A percentile compares a stretch with the other conserved stretches of the same genome.
These are phyloP conservation scores for Samsoniella hepiali DNA, from an alignment of 2,329 filamentous ascomycete genomes.

Conservation along the genomic window DNA sequence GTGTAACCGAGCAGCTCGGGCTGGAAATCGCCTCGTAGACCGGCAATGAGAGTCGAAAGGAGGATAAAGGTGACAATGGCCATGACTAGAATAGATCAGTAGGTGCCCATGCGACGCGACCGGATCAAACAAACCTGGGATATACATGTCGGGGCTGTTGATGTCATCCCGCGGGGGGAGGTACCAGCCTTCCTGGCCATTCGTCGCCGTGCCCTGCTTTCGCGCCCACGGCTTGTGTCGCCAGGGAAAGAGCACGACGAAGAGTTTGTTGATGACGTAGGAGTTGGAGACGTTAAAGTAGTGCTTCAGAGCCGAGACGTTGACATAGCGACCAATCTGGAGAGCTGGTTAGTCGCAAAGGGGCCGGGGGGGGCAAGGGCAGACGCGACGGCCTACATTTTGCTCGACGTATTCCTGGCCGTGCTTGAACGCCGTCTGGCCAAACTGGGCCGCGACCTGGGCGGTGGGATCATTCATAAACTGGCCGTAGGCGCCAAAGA, in stretches of 20 bases:
- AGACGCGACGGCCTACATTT: constrained; percentile 61
- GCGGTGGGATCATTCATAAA: constrained; percentile 96
- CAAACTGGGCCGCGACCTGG: constrained; percentile 92
- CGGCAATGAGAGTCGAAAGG: constrained; percentile 84
- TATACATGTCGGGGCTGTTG: constrained; percentile 99
- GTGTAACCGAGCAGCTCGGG: constrained; percentile 90
- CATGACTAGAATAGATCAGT: constrained; percentile 61
- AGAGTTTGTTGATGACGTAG: constrained; percentile 91
- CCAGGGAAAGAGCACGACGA: constrained; percentile 95
- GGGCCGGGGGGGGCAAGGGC: not conserved
- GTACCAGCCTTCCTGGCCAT: constrained; percentile 72
- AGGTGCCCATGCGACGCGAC: not conserved
- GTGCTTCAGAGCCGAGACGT: constrained; percentile 89
- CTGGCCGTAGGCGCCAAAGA: constrained; percentile 74
- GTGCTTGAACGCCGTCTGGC: constrained; percentile 84
- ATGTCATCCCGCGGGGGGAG: constrained; percentile 90
- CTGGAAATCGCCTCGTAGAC: constrained; percentile 85
- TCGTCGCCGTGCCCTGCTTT: constrained; percentile 71
- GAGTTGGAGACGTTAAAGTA: constrained; percentile 99
- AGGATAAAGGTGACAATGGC: constrained; percentile 96
- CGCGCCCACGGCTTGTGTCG: constrained; percentile 96
- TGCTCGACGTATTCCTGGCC: constrained; percentile 94
- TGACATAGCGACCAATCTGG: constrained; percentile 68
- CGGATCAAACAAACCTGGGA: constrained; percentile 54
- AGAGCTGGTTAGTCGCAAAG: not conserved